phyloP scores from a whole-genome alignment of 2,329 filamentous ascomycete species.

The Diplodia mutila region DNA sequence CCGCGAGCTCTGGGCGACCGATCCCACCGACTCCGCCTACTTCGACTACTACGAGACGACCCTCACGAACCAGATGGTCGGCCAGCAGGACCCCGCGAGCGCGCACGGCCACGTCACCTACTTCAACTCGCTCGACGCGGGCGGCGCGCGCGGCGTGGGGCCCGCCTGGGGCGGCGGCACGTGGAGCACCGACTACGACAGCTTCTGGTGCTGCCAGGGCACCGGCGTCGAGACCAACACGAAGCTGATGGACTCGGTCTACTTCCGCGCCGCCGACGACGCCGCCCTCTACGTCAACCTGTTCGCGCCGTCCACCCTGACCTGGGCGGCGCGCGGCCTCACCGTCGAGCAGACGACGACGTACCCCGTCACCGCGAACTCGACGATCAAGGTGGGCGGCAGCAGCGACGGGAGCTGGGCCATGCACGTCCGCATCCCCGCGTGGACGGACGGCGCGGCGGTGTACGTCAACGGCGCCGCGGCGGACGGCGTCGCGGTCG shows the following conservation, averaged over 20 bases:
- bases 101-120: constrained; percentile 58
- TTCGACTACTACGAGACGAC: constrained; percentile 60
- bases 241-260: constrained; percentile 58
- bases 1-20: constrained; percentile 53
- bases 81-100: constrained; percentile 51
- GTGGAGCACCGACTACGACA: constrained; percentile 58
- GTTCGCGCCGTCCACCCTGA: constrained; percentile 52
- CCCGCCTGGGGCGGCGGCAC: constrained; percentile 58
- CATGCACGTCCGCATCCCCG: constrained; percentile 53
- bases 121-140: constrained; percentile 56
- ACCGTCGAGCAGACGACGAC: constrained; percentile 50
- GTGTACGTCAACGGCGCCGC: constrained; percentile 50
- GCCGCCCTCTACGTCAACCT: constrained; percentile 53
- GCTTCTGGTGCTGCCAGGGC: constrained; percentile 60
- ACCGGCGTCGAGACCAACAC: constrained; percentile 59
- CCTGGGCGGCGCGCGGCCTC: constrained; percentile 49
- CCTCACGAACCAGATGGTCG: constrained; percentile 56
- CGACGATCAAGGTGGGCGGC: constrained; percentile 45
- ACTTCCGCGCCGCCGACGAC: constrained; percentile 47
- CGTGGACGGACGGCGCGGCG: constrained; percentile 48
- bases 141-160: constrained; percentile 54
- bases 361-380: constrained; percentile 49
- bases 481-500: constrained; percentile 29
- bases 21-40: constrained; percentile 49
- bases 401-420: constrained; percentile 35